Base-by-base conservation (phyloP, 805 yeast species). In the Pichia insulana region DNA sequence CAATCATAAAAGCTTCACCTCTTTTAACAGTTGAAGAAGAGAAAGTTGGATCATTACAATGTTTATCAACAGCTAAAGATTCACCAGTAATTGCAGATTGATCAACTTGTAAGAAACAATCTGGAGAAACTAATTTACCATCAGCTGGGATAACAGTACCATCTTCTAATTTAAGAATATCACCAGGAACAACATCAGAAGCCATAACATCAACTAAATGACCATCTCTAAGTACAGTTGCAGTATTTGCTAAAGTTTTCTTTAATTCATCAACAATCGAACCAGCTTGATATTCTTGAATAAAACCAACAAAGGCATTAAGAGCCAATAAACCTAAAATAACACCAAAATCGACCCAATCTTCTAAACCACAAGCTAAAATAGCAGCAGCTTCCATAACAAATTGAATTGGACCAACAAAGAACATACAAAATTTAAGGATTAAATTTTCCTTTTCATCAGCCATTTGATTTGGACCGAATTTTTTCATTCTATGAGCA, bases 321-420 rank as follows among this genome's bases (percentile, higher is more conserved):
- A 88, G 78, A 67, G 80, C 56, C 58, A 88, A 74, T 57, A 88
- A 71, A 70, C 83, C 96, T 68, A 85, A 79, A 64, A 88, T 88
- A 65, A 88, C 97, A 79, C 97, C 96, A 74, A 88, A 88, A 78
- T 88, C 96, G 62, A 88, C 96, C 96, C 96, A 88, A 73, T 89
- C 96, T 72, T 86, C 88, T 58, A 86, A 74, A 81, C 95, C 96
- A 53, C 94, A 94, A 60, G 96, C 96, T 66, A 86, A 74, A 52
- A 87, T 76, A 57, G 96, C 96, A 58, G 96, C 96, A 61, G 90
- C 92, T 73, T 87, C 95, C 96, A 86, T 86, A 63, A 86, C 96
- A 79, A 87, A 86, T 73, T 86, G 96, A 66, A 87, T 86, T 55
- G 96, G 96, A 71, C 96, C 96, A 51, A 87, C 81, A 65, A 86